These are phyloP conservation scores for Tylopilus sp. DNA, from an alignment of 768 basidiomycete species.

Conservation along the genomic window DNA sequence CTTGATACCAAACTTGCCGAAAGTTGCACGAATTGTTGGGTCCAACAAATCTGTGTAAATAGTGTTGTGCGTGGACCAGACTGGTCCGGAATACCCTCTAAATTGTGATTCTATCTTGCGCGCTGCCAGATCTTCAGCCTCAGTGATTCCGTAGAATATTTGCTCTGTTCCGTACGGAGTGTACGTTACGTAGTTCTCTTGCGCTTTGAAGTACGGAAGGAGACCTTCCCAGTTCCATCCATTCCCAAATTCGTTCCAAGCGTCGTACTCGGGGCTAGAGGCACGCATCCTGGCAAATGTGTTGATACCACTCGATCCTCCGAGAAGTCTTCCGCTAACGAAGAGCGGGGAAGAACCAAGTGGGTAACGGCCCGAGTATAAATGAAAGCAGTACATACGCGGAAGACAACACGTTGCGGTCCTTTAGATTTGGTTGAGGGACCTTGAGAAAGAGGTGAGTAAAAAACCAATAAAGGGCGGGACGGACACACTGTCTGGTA, in stretches of 20 bases:
- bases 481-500: slow-evolving; percentile 13
- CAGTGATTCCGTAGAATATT: slow-evolving; percentile 12
- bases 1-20: slow-evolving; percentile 8
- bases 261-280: slow-evolving; percentile 18
- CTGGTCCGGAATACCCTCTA: slow-evolving; percentile 9
- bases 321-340: slow-evolving; percentile 16
- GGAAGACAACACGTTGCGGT: neutral
- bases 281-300: slow-evolving; percentile 18
- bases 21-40: slow-evolving; percentile 12
- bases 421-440: slow-evolving; percentile 10
- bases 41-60: slow-evolving; percentile 13
- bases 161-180: slow-evolving; percentile 9
- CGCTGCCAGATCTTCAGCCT: slow-evolving; percentile 9
- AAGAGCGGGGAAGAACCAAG: neutral
- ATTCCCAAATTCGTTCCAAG: slow-evolving; percentile 14
- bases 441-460: slow-evolving; percentile 5
- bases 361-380: too few species aligned
- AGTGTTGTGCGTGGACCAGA: slow-evolving; percentile 14
- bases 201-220: slow-evolving; percentile 14
- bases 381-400: slow-evolving; percentile 2
- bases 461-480: neutral
- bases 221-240: slow-evolving; percentile 19
- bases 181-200: slow-evolving; percentile 9
- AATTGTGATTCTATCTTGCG: slow-evolving; percentile 7
- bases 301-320: slow-evolving; percentile 21